Percentiles rank a stretch among this genome's conserved stretches.
These are phyloP conservation scores for Cyamopsis tetragonoloba DNA, from an alignment of 306 rosid species.

Conservation along the genomic window DNA sequence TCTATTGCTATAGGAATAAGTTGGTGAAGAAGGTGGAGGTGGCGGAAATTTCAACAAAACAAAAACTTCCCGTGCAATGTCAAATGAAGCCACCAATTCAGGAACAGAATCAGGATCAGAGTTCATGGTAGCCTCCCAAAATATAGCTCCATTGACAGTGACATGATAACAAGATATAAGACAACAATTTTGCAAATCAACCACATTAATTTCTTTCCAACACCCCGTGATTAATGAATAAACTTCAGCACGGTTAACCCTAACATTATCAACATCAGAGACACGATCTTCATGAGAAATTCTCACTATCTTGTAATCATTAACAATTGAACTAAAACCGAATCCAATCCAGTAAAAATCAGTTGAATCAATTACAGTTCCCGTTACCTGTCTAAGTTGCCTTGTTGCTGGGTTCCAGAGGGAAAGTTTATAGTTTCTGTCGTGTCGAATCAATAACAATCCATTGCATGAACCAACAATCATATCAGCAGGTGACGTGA, in stretches of 20 bases:
- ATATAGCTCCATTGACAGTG: not conserved
- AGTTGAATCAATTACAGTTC: not conserved
- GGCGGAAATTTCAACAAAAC: not conserved
- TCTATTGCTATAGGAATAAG: too few species aligned
- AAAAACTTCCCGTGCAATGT: not conserved
- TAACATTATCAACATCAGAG: not conserved
- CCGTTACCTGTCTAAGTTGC: not conserved
- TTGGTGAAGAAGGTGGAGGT: not conserved
- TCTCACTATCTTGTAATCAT: slow-evolving; percentile 27
- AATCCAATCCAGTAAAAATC: not conserved
- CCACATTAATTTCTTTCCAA: slow-evolving; percentile 18
- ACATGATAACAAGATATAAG: not conserved
- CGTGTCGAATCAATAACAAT: not conserved
- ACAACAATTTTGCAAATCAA: not conserved
- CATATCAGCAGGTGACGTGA: not conserved
- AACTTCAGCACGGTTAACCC: not conserved
- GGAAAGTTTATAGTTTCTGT: not conserved
- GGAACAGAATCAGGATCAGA: not conserved
- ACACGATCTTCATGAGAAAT: not conserved
- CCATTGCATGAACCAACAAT: slow-evolving; percentile 27
- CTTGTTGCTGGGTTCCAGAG: slow-evolving; percentile 13
- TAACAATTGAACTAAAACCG: not conserved
- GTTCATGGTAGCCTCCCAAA: slow-evolving; percentile 7
- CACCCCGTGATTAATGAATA: not conserved
- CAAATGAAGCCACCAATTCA: slow-evolving; percentile 1